Conservation (phyloP, 768 basidiomycete genomes). For the Suillus occidentalis region DNA sequence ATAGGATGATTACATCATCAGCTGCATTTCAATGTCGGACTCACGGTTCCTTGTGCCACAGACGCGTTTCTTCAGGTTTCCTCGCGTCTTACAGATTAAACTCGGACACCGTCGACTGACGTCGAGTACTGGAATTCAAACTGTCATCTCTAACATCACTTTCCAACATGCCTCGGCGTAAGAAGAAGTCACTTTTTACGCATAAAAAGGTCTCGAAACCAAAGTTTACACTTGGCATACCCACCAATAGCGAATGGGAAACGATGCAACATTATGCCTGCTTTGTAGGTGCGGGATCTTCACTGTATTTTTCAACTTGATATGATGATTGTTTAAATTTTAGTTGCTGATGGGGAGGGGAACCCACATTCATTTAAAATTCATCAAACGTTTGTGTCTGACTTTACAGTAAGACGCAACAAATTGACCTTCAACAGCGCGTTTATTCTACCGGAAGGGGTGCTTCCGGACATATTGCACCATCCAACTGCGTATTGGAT, state of each 20-base stretch:
- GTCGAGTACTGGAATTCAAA: neutral
- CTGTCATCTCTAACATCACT: neutral
- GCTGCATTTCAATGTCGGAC: neutral
- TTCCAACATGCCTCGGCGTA: constrained; percentile 27
- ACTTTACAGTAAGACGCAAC: neutral
- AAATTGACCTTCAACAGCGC: constrained; percentile 30
- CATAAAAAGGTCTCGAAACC: constrained; percentile 16
- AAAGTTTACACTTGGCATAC: neutral
- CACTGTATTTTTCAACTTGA: neutral
- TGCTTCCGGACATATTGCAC: constrained; percentile 22
- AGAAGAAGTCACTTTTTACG: constrained; percentile 15
- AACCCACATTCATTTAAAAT: constrained; percentile 24
- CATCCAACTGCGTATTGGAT: constrained; percentile 51
- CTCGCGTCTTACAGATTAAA: constrained; percentile 6
- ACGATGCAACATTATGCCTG: constrained; percentile 13
- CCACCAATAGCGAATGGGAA: constrained; percentile 16
- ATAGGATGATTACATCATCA: constrained; percentile 24
- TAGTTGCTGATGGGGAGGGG: constrained; percentile 19
- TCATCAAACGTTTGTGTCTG: constrained; percentile 37
- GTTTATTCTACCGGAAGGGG: constrained; percentile 41
- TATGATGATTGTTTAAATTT: neutral
- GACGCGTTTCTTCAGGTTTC: constrained; percentile 20
- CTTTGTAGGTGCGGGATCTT: constrained; percentile 20
- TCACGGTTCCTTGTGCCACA: constrained; percentile 18
- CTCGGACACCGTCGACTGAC: neutral